These are phyloP conservation scores for Tubosaeta sp. DNA, from an alignment of 768 basidiomycete species.

Conservation along the genomic window DNA sequence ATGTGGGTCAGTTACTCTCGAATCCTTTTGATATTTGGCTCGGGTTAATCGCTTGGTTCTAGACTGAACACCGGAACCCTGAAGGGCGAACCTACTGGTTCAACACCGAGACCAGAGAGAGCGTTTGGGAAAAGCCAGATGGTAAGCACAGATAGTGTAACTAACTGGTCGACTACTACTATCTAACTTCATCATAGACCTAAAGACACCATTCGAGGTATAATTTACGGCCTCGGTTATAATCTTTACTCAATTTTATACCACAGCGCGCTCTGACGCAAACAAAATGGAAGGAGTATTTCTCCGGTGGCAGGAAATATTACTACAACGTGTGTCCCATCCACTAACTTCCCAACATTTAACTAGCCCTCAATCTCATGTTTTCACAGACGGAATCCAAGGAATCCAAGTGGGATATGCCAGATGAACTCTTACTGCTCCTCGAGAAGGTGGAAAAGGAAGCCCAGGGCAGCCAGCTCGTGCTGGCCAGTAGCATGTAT, in stretches of 20 bases:
- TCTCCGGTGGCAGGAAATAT: slow-evolving; percentile 86
- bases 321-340: slow-evolving; percentile 69
- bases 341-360: not conserved
- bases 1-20: slow-evolving; percentile 31
- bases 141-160: slow-evolving; percentile 41
- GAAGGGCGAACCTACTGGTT: slow-evolving; percentile 99
- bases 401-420: slow-evolving; percentile 98
- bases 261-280: slow-evolving; percentile 76
- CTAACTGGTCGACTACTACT: not conserved
- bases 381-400: slow-evolving; percentile 67
- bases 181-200: slow-evolving; percentile 42
- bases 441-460: slow-evolving; percentile 86
- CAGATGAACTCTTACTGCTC: slow-evolving; percentile 82
- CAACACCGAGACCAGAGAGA: slow-evolving; percentile 81
- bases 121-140: slow-evolving; percentile 98
- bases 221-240: not conserved
- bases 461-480: slow-evolving; percentile 36
- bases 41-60: slow-evolving; percentile 3
- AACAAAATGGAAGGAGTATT: slow-evolving; percentile 97
- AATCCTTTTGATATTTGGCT: not conserved
- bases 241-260: slow-evolving; percentile 6
- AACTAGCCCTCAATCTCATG: not conserved
- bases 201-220: slow-evolving; percentile 92
- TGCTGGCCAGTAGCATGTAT: slow-evolving; percentile 30
- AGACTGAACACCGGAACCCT: slow-evolving; percentile 93